Base-by-base conservation (phyloP, 1,284 basidiomycete species). In the Inonotus hispidus region DNA sequence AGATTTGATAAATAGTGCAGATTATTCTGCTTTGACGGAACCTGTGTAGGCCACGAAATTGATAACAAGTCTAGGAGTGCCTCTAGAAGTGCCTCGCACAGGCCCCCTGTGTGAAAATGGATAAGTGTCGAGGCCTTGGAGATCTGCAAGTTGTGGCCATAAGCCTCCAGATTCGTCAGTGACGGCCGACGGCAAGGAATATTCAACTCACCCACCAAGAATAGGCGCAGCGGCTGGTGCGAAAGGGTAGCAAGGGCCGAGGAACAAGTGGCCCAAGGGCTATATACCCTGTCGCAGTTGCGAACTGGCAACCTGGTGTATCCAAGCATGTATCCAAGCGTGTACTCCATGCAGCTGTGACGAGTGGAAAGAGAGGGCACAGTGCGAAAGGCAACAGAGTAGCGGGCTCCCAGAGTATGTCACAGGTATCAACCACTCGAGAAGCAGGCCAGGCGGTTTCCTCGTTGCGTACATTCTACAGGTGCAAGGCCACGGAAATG, bases 341-440 rank as follows among this genome's bases (percentile, higher is more conserved):
- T 60, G 58, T 55, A n/a, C 16, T 45, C 50, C 58, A 60, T 55
- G 58, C 58, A 53, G 14, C 32, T 60, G 58, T 60, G 58, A 60
- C 53, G 41, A 47, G 45, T 45, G 52, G 46, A 54, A 52, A n/a
- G 37, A 16, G 19, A 10, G 25, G 13, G 50, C 38, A 45, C 46
- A 14, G 14, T 46, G 45, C 23, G n/a, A 37, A 58, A 35, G 19
- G 23, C 13, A 56, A 41, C 8, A 14, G 21, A 35, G 27, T 14
- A 16, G 38, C 13, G 35, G 23, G 50, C 25, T 32, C 8, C 25
- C 21, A 27, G 16, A 35, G 50, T 35, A 35, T 52, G 29, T 45
- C 55, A 35, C 58, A 23, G 25, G 16, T 23, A 43, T 35, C 27
- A 56, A 21, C 55, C 55, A 56, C 58, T 2, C 19, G 25, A 59